Base-by-base conservation (phyloP, 2,329 filamentous ascomycete species). In the Ascochyta fabae region DNA sequence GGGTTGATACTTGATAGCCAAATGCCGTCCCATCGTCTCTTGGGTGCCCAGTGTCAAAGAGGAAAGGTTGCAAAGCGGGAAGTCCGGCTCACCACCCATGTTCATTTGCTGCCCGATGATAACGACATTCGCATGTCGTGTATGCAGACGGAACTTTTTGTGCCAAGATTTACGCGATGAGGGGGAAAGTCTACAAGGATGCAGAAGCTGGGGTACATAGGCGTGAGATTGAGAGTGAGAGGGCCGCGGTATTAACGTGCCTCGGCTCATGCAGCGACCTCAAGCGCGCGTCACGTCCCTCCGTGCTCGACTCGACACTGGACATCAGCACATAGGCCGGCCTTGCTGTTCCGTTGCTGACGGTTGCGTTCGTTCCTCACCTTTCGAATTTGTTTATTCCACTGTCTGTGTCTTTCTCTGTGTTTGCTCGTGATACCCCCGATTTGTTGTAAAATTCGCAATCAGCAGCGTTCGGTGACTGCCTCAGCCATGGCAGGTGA, bases 401-500 rank as follows among this genome's bases (percentile, higher is more conserved):
- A 9, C 16, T 12, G 10, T 4, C 40, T 1, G 24, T 38, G 3
- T n/a, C 16, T 27, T 19, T 22, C 4, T 44, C 16, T 44, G 13
- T 31, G 10, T 6, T 35, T 35, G 50, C 13, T 19, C 12, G 42
- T 51, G 43, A 56, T 51, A 56, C 31, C 43, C 19, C 29, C 41
- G 23, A 15, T 15, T 3, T 24, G 34, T 46, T 40, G 22, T 38
- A 29, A 10, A 16, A 36, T 31, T 27, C n/a, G 29, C 31, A 12
- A n/a, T 23, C 10, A 19, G 34, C 12, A 35, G 34, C 34, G 13
- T 19, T 23, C 6, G 22, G 27, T 16, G 31, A 34, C 23, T 13
- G 41, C 26, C 4, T n/a, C 29, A 22, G 54, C 27, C 38, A 64
- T 61, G 61, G 42, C 56, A 27, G 50, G 61, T 61, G 45, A 49